Base-by-base conservation (phyloP, 371 early-diverging fungal genomes). In the Rhizopus microsporus region DNA sequence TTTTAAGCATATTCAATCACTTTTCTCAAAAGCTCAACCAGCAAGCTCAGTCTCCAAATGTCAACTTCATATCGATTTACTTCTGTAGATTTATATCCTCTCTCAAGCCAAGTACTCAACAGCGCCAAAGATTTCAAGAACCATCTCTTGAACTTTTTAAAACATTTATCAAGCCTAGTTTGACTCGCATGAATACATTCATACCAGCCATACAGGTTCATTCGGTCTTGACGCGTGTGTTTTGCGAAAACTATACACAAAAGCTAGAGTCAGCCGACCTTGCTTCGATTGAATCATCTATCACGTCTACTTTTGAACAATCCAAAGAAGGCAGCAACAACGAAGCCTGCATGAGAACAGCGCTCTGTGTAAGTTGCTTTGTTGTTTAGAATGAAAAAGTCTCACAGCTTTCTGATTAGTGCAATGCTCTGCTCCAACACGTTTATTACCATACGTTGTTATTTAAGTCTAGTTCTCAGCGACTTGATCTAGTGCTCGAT, bases 131-230 rank as follows among this genome's bases (percentile, higher is more conserved):
- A 1, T 74, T 77, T 51, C 60, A 61, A 17, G 43, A 46, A 5
- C 42, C 55, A 2, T 42, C 57, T 3, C 7, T 32, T 3, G 37
- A 44, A 0, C n/a, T 70, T 4, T 69, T 60, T 47, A 47, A 62
- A 0, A 12, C 32, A 32, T 78, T 68, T 60, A 64, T 69, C 13
- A 60, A 68, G n/a, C 67, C 66, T 40, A 47, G 56, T 59, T 63
- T 60, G 17, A 17, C 29, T 32, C 30, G 17, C 37, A 65, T 57
- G 68, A 65, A 50, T 5, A 40, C 52, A 10, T 32, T 72, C 15
- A 62, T 74, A 5, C 82, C 84, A 1, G 81, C 85, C 4, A 55
- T 84, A 16, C 75, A 75, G 45, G 55, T 82, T 5, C 83, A 84
- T 53, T 69, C 72, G 17, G 62, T 77, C 1, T 61, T 84, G n/a